Evolutionary conservation across 306 rosid species (phyloP), one percentile per base, ranked within the genome.

Genomic region (Bauhinia variegata): DNA sequence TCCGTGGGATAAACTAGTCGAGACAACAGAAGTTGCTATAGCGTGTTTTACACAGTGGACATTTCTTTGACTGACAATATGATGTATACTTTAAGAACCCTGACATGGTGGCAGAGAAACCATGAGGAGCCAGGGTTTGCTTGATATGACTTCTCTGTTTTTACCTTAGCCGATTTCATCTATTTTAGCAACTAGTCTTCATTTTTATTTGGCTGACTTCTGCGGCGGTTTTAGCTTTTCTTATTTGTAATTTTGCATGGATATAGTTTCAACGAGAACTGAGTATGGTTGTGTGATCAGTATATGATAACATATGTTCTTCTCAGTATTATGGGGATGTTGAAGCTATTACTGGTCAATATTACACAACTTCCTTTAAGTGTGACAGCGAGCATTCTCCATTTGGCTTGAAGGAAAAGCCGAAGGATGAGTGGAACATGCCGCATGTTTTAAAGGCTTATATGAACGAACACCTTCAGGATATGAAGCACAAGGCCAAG

Each of bases 401-500:
- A 5, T 54, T 17, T 56, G 39, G 64, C 61, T 34, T 75, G 75
- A 78, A 52, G 68, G 78, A 82, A 71, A 80, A 76, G 62, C 63
- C 75, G 49, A 79, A 68, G 73, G 80, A 73, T 37, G 86, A 77
- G 55, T 88, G 85, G 91, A 88, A 80, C 47, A 65, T 30, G 67
- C 78, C 31, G 7, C 81, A 0, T 33, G 71, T 34, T 74, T 85
- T 76, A 73, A 11, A 14, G 58, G 3, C 11, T 79, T 92, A 18
- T 60, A 64, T 11, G n/a, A n/a, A n/a, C n/a, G 60, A 57, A 3
- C 95, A 92, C 74, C 75, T 87, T 57, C 74, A 66, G 3, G 92
- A 96, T 28, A 89, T 13, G 84, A 92, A 73, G 82, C 97, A 87
- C 84, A 85, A 54, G 79, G 74, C 87, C 58, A n/a, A n/a, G n/a